These are phyloP conservation scores for Speleostelium caveatum DNA, from an alignment of 78 protist species.

Conservation along the genomic window DNA sequence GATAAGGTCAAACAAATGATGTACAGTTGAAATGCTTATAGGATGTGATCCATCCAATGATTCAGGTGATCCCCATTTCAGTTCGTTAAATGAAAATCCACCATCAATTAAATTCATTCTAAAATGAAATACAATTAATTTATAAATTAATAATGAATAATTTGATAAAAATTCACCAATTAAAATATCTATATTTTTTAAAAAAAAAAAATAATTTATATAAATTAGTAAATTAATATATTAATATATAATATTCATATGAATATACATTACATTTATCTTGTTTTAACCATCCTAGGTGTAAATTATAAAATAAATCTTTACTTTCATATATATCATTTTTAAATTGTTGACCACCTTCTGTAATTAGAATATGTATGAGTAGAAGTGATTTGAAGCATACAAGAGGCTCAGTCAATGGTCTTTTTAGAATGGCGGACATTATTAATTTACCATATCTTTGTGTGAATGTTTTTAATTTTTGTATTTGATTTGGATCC, in stretches of 20 bases:
- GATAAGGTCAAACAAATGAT: constrained; percentile 1
- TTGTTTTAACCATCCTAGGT: constrained; percentile 76
- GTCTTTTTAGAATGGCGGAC: constrained; percentile 53
- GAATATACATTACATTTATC: too few species aligned
- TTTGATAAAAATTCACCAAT: constrained; percentile 58
- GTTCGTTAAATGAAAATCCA: constrained; percentile 39
- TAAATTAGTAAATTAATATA: neutral
- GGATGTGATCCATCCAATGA: constrained; percentile 30
- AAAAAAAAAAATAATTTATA: neutral
- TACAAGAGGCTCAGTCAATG: constrained; percentile 50
- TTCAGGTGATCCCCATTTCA: constrained; percentile 67
- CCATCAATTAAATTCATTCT: constrained; percentile 40
- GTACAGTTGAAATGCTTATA: constrained; percentile 14
- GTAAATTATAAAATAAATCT: constrained; percentile 62
- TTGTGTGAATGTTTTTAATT: constrained; percentile 8
- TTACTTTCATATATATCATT: constrained; percentile 37
- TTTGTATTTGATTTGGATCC: constrained; percentile 12
- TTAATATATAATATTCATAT: constrained; percentile 12
- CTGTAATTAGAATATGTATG: constrained; percentile 24
- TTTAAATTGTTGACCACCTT: constrained; percentile 23
- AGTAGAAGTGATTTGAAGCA: constrained; percentile 53
- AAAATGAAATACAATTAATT: constrained; percentile 38
- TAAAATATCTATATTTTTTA: constrained; percentile 8
- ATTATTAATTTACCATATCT: constrained; percentile 29
- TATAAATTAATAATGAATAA: constrained; percentile 31